phyloP scores from a whole-genome alignment of 164 flowering plant genomes.

The Saururus chinensis region DNA sequence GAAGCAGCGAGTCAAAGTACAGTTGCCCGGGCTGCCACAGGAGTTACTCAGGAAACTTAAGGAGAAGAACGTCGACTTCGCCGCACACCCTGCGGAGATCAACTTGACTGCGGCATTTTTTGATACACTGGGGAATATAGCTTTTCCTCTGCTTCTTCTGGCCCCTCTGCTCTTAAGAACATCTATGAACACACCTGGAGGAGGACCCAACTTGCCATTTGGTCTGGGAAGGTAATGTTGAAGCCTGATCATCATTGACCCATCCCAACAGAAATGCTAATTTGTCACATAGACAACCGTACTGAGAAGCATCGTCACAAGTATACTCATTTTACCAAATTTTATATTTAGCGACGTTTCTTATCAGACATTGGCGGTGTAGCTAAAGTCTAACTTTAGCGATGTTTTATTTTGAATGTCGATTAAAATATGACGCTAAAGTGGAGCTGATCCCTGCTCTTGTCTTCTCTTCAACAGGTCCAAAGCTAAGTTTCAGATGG shows the following conservation, averaged over 20 bases:
- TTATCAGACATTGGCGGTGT: no score
- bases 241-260: no score
- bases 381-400: no score
- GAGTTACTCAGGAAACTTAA: constrained; percentile 47
- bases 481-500: constrained; percentile 69
- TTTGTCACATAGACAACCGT: not conserved
- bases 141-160: constrained; percentile 49
- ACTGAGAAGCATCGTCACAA: no score
- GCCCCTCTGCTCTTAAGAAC: constrained; percentile 29
- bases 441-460: no score
- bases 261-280: not conserved
- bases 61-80: constrained; percentile 63
- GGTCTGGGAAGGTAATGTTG: constrained; percentile 40
- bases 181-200: constrained; percentile 25
- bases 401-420: no score
- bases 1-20: constrained; percentile 56
- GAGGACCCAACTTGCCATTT: constrained; percentile 54
- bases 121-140: constrained; percentile 51
- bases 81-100: constrained; percentile 45
- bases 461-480: constrained; percentile 18
- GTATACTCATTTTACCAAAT: no score
- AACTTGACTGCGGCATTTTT: constrained; percentile 27
- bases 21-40: constrained; percentile 46
- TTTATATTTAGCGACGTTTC: no score
- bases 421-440: no score